Percentiles rank a stretch among this genome's conserved stretches.
These are phyloP conservation scores for Penicillium verrucosum DNA, from an alignment of 2,329 filamentous ascomycete species.

Conservation along the genomic window DNA sequence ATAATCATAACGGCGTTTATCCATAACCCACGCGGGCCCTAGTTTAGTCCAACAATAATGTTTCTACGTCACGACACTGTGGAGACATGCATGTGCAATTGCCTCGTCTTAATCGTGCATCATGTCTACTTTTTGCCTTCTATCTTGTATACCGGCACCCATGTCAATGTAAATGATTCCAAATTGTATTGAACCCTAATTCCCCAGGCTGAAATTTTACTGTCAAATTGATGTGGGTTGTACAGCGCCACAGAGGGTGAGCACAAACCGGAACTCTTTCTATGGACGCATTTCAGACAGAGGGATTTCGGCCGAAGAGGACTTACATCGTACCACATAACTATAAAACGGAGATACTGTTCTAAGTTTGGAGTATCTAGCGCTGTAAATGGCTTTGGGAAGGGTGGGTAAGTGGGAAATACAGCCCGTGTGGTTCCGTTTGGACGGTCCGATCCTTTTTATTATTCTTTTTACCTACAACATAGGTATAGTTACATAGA, in stretches of 20 bases:
- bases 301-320: not conserved
- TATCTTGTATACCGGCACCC: not conserved
- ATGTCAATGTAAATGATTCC: not conserved
- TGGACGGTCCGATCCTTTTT: constrained; percentile 6
- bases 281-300: not conserved
- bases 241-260: not conserved
- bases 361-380: no score
- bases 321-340: not conserved
- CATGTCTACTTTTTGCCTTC: not conserved
- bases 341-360: not conserved
- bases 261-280: not conserved
- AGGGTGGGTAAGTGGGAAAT: not conserved
- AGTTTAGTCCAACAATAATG: not conserved
- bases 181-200: not conserved
- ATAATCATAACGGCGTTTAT: not conserved
- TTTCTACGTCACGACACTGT: not conserved
- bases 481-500: no score
- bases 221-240: not conserved
- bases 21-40: no score
- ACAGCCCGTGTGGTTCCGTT: constrained; percentile 4
- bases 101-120: not conserved
- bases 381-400: not conserved
- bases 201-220: not conserved
- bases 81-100: not conserved
- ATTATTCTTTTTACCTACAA: not conserved